These are phyloP conservation scores for Inga leiocalycina DNA, from an alignment of 306 rosid species.

Conservation along the genomic window DNA sequence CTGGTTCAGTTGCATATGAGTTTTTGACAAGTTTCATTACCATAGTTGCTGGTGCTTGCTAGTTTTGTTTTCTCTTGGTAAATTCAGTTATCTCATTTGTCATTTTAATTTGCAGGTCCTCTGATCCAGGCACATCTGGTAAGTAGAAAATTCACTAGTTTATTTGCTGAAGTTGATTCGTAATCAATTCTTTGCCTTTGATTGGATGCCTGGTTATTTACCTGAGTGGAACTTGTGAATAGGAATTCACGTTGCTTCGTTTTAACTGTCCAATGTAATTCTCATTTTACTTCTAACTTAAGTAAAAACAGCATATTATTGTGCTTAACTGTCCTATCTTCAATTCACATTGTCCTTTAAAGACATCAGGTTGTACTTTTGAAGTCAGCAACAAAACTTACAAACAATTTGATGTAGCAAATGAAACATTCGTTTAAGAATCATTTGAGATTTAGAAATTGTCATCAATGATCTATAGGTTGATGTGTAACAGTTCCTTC, in stretches of 20 bases:
- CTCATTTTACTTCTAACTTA: not conserved
- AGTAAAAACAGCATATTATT: not conserved
- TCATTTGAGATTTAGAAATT: not conserved
- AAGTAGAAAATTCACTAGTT: not conserved
- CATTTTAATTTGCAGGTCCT: conserved; percentile 14
- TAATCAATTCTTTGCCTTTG: not conserved
- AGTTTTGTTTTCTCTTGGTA: not conserved
- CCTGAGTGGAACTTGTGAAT: not conserved
- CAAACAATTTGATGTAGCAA: not conserved
- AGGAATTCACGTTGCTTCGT: not conserved
- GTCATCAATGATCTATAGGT: not conserved
- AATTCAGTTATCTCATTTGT: not conserved
- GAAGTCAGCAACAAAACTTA: no score
- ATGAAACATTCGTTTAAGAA: not conserved
- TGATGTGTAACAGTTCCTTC: not conserved
- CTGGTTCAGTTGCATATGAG: not conserved
- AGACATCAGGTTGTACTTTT: not conserved
- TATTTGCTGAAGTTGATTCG: not conserved
- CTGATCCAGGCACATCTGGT: conserved; percentile 26
- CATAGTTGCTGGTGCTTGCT: not conserved
- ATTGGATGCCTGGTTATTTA: not conserved
- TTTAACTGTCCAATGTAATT: not conserved
- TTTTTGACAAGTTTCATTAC: not conserved
- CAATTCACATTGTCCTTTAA: not conserved
- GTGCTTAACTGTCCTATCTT: not conserved